These are phyloP conservation scores for Celoporthe dispersa DNA, from an alignment of 2,329 filamentous ascomycete genomes.

Conservation along the genomic window DNA sequence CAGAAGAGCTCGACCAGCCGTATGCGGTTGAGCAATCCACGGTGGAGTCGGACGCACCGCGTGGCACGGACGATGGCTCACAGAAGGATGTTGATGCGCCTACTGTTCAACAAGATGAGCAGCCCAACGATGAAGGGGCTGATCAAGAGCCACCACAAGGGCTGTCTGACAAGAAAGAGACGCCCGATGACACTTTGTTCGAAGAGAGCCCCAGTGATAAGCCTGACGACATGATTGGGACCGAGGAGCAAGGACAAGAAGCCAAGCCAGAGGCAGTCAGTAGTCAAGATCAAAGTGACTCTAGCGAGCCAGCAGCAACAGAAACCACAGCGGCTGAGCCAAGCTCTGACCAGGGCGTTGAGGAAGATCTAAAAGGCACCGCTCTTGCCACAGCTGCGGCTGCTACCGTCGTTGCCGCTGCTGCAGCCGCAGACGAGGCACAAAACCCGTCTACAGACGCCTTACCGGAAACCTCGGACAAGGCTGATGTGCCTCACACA, in stretches of 20 bases:
- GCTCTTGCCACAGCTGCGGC: conserved; percentile 5
- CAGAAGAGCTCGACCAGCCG: not conserved
- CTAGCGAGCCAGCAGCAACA: not conserved
- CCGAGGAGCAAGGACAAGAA: not conserved
- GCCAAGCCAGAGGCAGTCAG: not conserved
- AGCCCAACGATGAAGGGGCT: not conserved
- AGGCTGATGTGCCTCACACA: conserved; percentile 2
- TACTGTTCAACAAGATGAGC: not conserved
- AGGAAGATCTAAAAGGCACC: not conserved
- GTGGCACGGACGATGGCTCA: not conserved
- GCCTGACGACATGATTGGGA: not conserved
- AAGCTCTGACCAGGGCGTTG: not conserved
- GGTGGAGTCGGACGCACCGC: not conserved
- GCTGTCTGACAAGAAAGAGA: not conserved
- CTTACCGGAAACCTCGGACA: not conserved
- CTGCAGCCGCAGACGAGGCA: conserved; percentile 13
- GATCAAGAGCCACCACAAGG: not conserved
- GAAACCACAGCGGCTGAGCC: not conserved
- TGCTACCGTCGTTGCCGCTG: conserved; percentile 12
- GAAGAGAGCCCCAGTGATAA: not conserved
- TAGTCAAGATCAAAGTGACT: not conserved
- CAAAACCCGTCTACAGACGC: not conserved
- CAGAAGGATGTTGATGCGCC: not conserved
- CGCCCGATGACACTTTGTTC: not conserved
- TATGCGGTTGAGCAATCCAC: not conserved